These are phyloP conservation scores for Wickerhamomyces kurtzmanii DNA, from an alignment of 805 yeast genomes.

Conservation along the genomic window DNA sequence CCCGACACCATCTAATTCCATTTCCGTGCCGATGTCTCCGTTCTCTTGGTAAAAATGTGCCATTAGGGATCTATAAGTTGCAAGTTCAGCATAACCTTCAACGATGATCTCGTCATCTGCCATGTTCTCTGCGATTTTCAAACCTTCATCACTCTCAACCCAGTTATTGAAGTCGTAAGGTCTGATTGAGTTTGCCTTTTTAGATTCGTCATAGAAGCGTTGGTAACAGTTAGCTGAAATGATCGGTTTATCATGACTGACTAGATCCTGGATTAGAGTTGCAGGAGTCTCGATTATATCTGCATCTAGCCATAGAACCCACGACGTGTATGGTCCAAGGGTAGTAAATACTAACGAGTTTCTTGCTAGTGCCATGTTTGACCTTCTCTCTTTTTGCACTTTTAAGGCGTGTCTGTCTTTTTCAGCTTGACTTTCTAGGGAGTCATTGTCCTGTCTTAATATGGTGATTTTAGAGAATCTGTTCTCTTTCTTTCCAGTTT, in stretches of 20 bases:
- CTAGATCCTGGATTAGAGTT: constrained; percentile 78
- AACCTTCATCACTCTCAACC: constrained; percentile 80
- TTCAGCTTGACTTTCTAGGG: constrained; percentile 67
- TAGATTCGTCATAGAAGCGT: constrained; percentile 54
- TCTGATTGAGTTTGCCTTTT: constrained; percentile 48
- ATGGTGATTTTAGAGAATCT: constrained; percentile 81
- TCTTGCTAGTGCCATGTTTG: constrained; percentile 89
- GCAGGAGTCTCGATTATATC: constrained; percentile 88
- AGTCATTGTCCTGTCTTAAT: constrained; percentile 81
- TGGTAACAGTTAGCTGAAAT: constrained; percentile 92
- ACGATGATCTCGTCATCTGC: constrained; percentile 85
- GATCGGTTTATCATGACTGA: constrained; percentile 77
- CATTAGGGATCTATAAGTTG: constrained; percentile 93
- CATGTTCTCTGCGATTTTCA: constrained; percentile 61
- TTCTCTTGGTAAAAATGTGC: constrained; percentile 69
- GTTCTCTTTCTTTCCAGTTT: constrained; percentile 48
- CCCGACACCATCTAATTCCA: constrained; percentile 94
- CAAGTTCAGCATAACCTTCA: constrained; percentile 90
- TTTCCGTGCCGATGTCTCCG: constrained; percentile 55
- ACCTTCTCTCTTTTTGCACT: constrained; percentile 83
- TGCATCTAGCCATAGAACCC: constrained; percentile 96
- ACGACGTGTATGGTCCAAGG: constrained; percentile 78
- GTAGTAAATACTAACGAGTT: constrained; percentile 87
- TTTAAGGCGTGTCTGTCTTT: constrained; percentile 82
- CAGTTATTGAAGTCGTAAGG: constrained; percentile 96